A percentile compares a stretch with the other conserved stretches of the same genome.
These are phyloP conservation scores for Trichoderma reesei DNA, from an alignment of 495 filamentous ascomycete genomes.

Conservation along the genomic window DNA sequence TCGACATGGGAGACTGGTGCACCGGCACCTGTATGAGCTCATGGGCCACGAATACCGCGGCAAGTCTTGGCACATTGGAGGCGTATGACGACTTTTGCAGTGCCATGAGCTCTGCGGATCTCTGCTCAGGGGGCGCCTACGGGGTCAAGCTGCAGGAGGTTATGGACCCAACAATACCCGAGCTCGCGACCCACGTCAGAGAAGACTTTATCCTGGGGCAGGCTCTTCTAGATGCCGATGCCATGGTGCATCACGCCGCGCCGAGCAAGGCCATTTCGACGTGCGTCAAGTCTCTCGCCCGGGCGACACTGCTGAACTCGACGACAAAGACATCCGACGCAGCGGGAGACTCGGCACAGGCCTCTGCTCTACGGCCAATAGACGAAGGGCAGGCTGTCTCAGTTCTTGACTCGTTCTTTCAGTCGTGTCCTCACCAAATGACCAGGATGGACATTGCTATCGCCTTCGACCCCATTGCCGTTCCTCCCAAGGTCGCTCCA, in stretches of 20 bases:
- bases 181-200: slow-evolving; percentile 28
- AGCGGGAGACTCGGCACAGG: neutral
- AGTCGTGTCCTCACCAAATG: slow-evolving; percentile 16
- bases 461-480: slow-evolving; percentile 49
- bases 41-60: slow-evolving; percentile 16
- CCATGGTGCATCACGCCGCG: slow-evolving; percentile 19
- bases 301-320: slow-evolving; percentile 19
- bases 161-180: slow-evolving; percentile 54
- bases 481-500: slow-evolving; percentile 26
- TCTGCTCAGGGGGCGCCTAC: slow-evolving; percentile 31
- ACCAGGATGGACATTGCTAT: slow-evolving; percentile 35
- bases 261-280: slow-evolving; percentile 18
- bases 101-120: slow-evolving; percentile 42
- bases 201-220: neutral
- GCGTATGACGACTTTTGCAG: slow-evolving; percentile 26
- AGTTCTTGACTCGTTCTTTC: slow-evolving; percentile 22
- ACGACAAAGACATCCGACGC: neutral
- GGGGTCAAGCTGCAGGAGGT: slow-evolving; percentile 31
- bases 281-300: slow-evolving; percentile 28
- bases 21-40: slow-evolving; percentile 22
- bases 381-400: slow-evolving; percentile 21
- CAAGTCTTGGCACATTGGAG: slow-evolving; percentile 19
- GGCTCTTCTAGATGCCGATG: slow-evolving; percentile 6
- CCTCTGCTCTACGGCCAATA: slow-evolving; percentile 16
- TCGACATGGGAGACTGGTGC: slow-evolving; percentile 41